Conservation (phyloP, 2,329 filamentous ascomycete genomes). For the Ilyonectria sp. region DNA sequence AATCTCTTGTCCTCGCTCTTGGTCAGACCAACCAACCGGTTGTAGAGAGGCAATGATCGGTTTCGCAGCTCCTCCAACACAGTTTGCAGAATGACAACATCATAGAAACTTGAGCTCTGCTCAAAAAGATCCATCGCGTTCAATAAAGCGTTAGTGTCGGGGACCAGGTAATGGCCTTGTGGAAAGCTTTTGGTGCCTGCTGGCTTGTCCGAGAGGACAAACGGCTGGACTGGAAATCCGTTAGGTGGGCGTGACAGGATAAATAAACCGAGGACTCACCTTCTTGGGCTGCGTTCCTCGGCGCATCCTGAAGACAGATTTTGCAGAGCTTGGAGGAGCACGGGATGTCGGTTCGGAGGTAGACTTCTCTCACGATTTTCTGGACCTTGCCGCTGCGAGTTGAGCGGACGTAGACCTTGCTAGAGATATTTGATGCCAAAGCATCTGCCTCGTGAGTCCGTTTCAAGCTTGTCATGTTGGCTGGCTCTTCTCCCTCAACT, state of each 20-base stretch:
- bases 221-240: slow-evolving; percentile 75
- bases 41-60: slow-evolving; percentile 93
- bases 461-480: slow-evolving; percentile 76
- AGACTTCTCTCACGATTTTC: slow-evolving; percentile 97
- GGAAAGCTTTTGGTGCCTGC: slow-evolving; percentile 87
- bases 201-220: slow-evolving; percentile 90
- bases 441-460: slow-evolving; percentile 67
- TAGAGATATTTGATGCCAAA: slow-evolving; percentile 83
- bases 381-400: slow-evolving; percentile 97
- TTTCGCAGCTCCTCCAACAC: slow-evolving; percentile 97
- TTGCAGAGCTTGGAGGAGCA: slow-evolving; percentile 94
- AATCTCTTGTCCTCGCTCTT: slow-evolving; percentile 98
- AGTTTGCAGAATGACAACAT: slow-evolving; percentile 96
- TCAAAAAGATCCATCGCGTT: slow-evolving; percentile 98
- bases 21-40: slow-evolving; percentile 89
- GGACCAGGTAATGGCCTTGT: slow-evolving; percentile 92
- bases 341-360: slow-evolving; percentile 95
- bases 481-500: slow-evolving; percentile 12
- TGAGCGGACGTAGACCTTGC: slow-evolving; percentile 95
- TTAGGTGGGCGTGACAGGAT: slow-evolving; percentile 17
- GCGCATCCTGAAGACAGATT: slow-evolving; percentile 80
- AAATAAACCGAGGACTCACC: slow-evolving; percentile 63
- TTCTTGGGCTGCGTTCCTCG: slow-evolving; percentile 83
- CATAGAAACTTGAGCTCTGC: slow-evolving; percentile 90
- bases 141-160: slow-evolving; percentile 95